Evolutionary conservation across 345 rosid species (phyloP).

Genomic region (Hibiscus mutabilis): DNA sequence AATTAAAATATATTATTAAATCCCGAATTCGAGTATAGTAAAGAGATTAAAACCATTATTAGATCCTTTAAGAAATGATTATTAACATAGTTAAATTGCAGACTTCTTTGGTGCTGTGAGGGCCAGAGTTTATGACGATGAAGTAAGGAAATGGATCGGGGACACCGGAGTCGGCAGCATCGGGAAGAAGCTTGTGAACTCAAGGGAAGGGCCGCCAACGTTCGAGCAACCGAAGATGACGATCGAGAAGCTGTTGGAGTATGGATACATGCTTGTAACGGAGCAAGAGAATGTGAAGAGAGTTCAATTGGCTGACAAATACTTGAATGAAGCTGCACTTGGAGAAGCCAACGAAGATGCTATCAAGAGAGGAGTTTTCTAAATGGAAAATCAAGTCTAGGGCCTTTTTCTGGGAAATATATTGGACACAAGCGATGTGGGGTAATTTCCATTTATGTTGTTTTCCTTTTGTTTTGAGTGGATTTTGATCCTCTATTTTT

Average conservation of each 20-base stretch:
- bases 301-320: slow-evolving; percentile 89
- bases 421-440: background rate
- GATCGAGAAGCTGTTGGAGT: slow-evolving; percentile 62
- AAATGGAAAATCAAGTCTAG: slow-evolving; percentile 7
- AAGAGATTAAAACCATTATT: too few species aligned
- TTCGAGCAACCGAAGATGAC: slow-evolving; percentile 80
- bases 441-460: slow-evolving; percentile 6
- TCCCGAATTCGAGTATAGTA: too few species aligned
- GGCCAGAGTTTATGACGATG: slow-evolving; percentile 95
- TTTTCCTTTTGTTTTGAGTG: background rate
- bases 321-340: slow-evolving; percentile 77
- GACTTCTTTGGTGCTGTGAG: slow-evolving; percentile 93
- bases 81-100: slow-evolving; percentile 12
- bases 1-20: too few species aligned
- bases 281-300: slow-evolving; percentile 97
- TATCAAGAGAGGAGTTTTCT: slow-evolving; percentile 63
- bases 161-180: slow-evolving; percentile 50
- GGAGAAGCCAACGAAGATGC: slow-evolving; percentile 78
- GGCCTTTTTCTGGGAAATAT: too few species aligned
- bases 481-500: slow-evolving; percentile 17
- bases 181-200: slow-evolving; percentile 90
- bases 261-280: slow-evolving; percentile 76
- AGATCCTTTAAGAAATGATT: too few species aligned
- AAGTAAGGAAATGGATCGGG: slow-evolving; percentile 80
- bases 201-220: slow-evolving; percentile 66